Percentiles rank a stretch among this genome's conserved stretches.
Conservation (phyloP, 176 grass and related monocot genomes). For the Musa troglodytarum region DNA sequence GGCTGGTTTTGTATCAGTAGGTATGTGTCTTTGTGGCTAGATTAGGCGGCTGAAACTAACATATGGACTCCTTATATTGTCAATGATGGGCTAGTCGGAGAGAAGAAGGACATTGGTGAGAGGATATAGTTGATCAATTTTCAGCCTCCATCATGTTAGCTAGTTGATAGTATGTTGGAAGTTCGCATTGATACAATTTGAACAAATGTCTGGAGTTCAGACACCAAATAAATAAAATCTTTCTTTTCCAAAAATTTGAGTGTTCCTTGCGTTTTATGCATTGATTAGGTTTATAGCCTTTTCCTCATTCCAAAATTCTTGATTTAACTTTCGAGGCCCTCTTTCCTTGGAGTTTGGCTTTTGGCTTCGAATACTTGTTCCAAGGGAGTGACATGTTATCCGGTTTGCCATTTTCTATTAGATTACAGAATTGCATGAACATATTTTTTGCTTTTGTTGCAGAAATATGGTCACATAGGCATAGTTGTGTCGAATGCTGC, state of each 20-base stretch:
- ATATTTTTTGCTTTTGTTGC: constrained; percentile 18
- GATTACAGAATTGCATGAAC: not conserved
- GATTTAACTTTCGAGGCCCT: too few relatives aligned
- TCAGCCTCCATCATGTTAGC: not conserved
- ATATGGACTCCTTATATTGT: too few relatives aligned
- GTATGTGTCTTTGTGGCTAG: too few relatives aligned
- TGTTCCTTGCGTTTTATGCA: not conserved
- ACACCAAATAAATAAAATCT: not conserved
- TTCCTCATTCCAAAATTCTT: too few relatives aligned
- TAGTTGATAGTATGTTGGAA: not conserved
- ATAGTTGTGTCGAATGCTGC: constrained; percentile 90
- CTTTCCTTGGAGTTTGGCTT: too few relatives aligned
- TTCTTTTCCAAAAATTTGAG: not conserved
- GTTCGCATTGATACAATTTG: not conserved
- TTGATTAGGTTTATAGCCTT: not conserved
- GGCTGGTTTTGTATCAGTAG: too few relatives aligned
- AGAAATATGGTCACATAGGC: constrained; percentile 85
- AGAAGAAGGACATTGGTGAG: too few relatives aligned
- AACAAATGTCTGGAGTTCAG: not conserved
- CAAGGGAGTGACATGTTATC: not conserved
- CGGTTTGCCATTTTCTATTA: not conserved
- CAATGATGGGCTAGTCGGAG: too few relatives aligned
- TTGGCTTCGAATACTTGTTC: not conserved
- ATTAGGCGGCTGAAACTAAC: too few relatives aligned
- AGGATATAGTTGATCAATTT: not conserved